Conservation (phyloP, 495 filamentous ascomycete genomes). For the Tuber borchii region DNA sequence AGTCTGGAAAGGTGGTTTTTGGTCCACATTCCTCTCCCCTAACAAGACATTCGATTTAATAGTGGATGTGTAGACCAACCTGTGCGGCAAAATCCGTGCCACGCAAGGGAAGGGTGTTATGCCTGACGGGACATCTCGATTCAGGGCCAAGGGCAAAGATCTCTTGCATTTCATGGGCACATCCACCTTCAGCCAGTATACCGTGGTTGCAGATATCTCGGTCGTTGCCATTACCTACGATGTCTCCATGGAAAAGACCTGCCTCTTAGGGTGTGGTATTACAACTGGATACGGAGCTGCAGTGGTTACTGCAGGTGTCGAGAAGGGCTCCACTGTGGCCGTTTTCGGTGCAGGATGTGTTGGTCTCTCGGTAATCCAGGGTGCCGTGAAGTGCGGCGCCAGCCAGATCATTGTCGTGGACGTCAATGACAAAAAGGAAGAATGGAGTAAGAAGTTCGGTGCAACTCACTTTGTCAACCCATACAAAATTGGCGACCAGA, state of each 20-base stretch:
- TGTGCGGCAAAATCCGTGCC: constrained; percentile 97
- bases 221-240: constrained; percentile 86
- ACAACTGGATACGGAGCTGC: constrained; percentile 97
- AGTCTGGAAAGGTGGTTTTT: constrained; percentile 65
- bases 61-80: constrained; percentile 60
- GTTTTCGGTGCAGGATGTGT: constrained; percentile 96
- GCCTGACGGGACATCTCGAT: constrained; percentile 94
- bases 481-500: constrained; percentile 58
- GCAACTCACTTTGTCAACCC: constrained; percentile 97
- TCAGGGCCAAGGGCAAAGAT: constrained; percentile 86
- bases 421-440: constrained; percentile 86
- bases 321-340: constrained; percentile 83
- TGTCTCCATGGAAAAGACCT: constrained; percentile 93
- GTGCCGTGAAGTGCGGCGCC: constrained; percentile 80
- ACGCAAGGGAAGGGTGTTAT: constrained; percentile 95
- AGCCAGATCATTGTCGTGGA: constrained; percentile 91
- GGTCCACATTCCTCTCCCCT: not conserved
- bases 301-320: constrained; percentile 81
- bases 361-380: constrained; percentile 88
- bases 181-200: constrained; percentile 97
- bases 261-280: constrained; percentile 93
- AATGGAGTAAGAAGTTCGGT: constrained; percentile 87
- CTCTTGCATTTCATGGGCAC: constrained; percentile 99
- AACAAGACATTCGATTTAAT: constrained; percentile 1
- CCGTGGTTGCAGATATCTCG: constrained; percentile 96